A percentile compares a stretch with the other conserved stretches of the same genome.
Evolutionary conservation across 208 protist species (phyloP).

Genomic region (Trichomonas tenax): DNA sequence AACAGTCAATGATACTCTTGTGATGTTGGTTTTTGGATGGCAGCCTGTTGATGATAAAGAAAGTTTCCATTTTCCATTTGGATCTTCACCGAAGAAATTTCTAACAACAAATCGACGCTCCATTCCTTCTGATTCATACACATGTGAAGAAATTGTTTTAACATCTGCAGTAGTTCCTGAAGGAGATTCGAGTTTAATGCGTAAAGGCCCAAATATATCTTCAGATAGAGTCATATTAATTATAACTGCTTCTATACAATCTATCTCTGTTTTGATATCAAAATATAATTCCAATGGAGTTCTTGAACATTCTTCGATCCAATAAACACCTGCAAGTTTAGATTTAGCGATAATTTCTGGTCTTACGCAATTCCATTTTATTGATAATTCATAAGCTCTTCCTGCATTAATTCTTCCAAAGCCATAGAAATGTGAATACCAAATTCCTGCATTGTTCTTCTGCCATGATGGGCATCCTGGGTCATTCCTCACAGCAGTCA

Average conservation of each 20-base stretch:
- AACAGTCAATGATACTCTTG: neutral
- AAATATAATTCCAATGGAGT: neutral
- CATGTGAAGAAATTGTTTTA: neutral
- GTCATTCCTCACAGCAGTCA: neutral
- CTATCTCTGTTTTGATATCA: neutral
- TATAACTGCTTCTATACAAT: neutral
- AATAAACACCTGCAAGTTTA: neutral
- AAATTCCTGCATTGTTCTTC: neutral
- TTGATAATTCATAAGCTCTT: too few relatives aligned
- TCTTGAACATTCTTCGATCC: neutral
- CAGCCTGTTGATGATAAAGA: neutral
- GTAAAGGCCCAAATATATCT: too few relatives aligned
- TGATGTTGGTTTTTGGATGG: neutral
- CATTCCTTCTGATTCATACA: too few relatives aligned
- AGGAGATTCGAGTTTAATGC: neutral
- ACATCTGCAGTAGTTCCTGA: neutral
- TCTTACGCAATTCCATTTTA: neutral
- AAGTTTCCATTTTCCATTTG: neutral
- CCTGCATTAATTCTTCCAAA: neutral
- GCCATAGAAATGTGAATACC: neutral
- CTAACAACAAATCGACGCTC: neutral
- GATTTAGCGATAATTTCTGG: neutral
- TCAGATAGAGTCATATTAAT: neutral
- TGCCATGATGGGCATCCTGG: neutral
- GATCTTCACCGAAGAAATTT: neutral